Evolutionary conservation across 2,329 filamentous ascomycete genomes (phyloP).

Genomic region (Colletotrichum sp.): DNA sequence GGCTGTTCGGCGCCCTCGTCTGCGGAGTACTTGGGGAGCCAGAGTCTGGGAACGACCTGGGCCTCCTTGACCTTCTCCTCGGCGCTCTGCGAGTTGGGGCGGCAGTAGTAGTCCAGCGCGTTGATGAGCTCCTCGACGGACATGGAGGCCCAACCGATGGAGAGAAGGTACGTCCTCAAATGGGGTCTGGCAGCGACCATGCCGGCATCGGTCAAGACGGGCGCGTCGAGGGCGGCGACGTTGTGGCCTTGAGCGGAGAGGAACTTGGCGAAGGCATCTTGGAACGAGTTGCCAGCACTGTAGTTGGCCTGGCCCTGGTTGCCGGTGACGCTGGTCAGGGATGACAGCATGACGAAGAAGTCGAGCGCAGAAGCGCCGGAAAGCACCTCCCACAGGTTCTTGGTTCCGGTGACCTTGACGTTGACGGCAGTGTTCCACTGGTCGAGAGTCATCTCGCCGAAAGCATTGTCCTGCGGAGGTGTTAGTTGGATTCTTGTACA

Average conservation of each 20-base stretch:
- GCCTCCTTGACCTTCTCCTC: neutral
- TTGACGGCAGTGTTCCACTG: slow-evolving; percentile 27
- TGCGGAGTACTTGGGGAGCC: slow-evolving; percentile 14
- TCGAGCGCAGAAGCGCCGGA: slow-evolving; percentile 28
- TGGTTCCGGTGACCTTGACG: slow-evolving; percentile 38
- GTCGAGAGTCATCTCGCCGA: slow-evolving; percentile 31
- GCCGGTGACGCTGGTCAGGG: slow-evolving; percentile 29
- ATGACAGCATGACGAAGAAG: slow-evolving; percentile 40
- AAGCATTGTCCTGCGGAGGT: slow-evolving; percentile 13
- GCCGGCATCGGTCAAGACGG: slow-evolving; percentile 53
- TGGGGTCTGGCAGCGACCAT: slow-evolving; percentile 53
- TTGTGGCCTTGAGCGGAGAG: slow-evolving; percentile 42
- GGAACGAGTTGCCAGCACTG: slow-evolving; percentile 45
- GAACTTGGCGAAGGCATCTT: slow-evolving; percentile 45
- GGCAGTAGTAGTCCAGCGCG: neutral
- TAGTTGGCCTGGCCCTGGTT: slow-evolving; percentile 47
- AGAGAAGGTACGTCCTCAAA: slow-evolving; percentile 5
- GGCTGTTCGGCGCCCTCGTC: slow-evolving; percentile 7
- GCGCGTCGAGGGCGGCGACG: slow-evolving; percentile 56
- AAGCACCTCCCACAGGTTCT: slow-evolving; percentile 34
- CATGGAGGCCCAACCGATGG: slow-evolving; percentile 9
- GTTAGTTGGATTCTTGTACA: neutral
- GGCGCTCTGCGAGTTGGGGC: neutral
- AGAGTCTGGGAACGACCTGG: neutral
- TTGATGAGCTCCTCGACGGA: slow-evolving; percentile 4